A percentile compares a stretch with the other conserved stretches of the same genome.
Conservation (phyloP, 1,284 basidiomycete genomes). For the Sanguinoderma infundibulare region DNA sequence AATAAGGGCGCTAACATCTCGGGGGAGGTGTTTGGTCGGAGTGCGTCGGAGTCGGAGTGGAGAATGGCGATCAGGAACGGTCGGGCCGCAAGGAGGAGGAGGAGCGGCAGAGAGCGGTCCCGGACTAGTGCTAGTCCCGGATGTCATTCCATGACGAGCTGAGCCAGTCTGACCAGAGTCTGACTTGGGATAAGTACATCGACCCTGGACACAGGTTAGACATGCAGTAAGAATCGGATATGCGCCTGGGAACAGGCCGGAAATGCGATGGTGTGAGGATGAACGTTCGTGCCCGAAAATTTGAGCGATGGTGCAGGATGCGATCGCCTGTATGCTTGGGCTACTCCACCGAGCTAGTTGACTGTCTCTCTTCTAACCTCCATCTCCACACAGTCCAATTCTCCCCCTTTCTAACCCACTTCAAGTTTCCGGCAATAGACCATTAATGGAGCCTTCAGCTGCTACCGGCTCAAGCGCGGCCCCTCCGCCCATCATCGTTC, state of each 20-base stretch:
- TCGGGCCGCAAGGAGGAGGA: background rate
- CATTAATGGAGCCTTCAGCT: conserved; percentile 17
- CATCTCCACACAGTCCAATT: no score
- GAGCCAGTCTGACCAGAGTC: no score
- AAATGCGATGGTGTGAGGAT: conserved; percentile 1
- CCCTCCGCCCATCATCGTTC: background rate
- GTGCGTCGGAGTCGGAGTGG: background rate
- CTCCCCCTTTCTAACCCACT: background rate
- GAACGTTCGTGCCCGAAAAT: conserved; percentile 1
- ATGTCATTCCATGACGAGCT: background rate
- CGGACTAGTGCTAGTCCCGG: no score
- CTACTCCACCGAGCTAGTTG: no score
- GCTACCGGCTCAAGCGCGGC: conserved; percentile 7
- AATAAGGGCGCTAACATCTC: background rate
- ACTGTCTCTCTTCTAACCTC: background rate
- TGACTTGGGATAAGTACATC: no score
- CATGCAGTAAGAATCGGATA: background rate
- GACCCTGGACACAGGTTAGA: no score
- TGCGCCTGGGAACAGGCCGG: background rate
- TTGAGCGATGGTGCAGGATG: background rate
- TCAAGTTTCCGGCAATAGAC: background rate
- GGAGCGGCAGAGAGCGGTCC: no score
- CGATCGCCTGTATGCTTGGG: background rate
- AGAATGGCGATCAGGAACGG: background rate
- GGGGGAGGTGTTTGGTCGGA: background rate